Base-by-base conservation (phyloP, 2,329 filamentous ascomycete genomes). In the Chaetomiaceae sp. region DNA sequence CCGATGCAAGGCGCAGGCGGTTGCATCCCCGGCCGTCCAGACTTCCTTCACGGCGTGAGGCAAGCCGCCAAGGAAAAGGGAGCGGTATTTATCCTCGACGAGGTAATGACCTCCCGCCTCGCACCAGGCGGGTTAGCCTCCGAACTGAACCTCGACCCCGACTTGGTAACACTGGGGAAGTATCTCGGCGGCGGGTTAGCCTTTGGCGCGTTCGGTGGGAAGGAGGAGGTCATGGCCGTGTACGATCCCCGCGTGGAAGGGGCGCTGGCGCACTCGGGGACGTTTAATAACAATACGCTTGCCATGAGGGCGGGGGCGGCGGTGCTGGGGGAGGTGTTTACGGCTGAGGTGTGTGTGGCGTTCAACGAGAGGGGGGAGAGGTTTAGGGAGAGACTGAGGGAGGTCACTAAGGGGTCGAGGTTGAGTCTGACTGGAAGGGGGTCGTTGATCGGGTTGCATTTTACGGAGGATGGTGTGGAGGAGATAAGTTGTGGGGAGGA, bases 81-180 rank as follows among this genome's bases (percentile, higher is more conserved):
- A 1, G 79, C 80, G 0, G 54, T 89, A 1, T 76, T 89, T 58
- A 82, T 89, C 33, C 70, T 87, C 14, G 86, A 89, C 64, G 86
- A 89, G 67, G 85, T 89, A 6, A 85, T 87, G 78, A 87, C 84
- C 0, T 84, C 80, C 3, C 75, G 85, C 2, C 68, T 87, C 25
- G 68, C 72, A 17, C 70, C 71, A 1, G 69, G 73, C 6, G 83
- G 85, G 0, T 65, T 83, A 3, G 72, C 75, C 6, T 62, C 66
- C 2, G 55, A 68, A 20, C 54, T 71, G 23, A 71, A 68, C 2
- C 64, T 84, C 7, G 70, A 68, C 2, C 83, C 84, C 0, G 85
- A 88, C 62, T 65, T 88, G 51, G 54, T 59, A 12, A 62, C 78
- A 0, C 55, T 83, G n/a, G 81, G 82, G 0, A 84, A 84, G 63